phyloP scores from a whole-genome alignment of 2,329 filamentous ascomycete species.

The Cercospora nicotianae region DNA sequence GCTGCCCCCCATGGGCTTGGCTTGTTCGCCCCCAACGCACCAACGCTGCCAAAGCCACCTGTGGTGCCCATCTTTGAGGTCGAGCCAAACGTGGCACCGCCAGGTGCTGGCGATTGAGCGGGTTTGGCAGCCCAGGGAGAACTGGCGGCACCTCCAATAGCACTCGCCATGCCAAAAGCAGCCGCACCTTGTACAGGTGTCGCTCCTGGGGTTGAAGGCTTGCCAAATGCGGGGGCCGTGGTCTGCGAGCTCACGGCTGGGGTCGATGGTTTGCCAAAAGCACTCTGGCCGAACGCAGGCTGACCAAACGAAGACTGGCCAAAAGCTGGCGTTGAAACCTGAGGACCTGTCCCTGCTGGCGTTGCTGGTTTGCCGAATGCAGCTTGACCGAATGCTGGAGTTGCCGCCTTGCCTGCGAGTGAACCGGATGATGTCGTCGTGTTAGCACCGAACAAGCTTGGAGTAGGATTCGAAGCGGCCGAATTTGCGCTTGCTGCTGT shows the following conservation, averaged over 20 bases:
- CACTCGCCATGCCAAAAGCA: constrained; percentile 12
- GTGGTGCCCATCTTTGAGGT: constrained; percentile 10
- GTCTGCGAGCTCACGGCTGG: constrained; percentile 4
- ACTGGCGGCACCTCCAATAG: background rate
- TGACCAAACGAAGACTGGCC: constrained; percentile 13
- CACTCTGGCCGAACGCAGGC: constrained; percentile 22
- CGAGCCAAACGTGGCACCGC: constrained; percentile 12
- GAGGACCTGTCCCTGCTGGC: background rate
- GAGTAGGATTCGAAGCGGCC: background rate
- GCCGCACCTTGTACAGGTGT: background rate
- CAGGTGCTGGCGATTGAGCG: background rate
- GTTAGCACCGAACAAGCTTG: background rate
- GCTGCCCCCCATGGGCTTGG: constrained; percentile 10
- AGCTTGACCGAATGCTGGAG: constrained; percentile 9
- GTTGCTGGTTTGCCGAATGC: constrained; percentile 4
- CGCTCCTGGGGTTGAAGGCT: constrained; percentile 6
- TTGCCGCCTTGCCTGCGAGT: background rate
- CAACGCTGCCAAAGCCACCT: constrained; percentile 17
- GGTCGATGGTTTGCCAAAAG: constrained; percentile 26
- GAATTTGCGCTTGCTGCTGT: background rate
- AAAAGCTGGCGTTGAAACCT: constrained; percentile 26
- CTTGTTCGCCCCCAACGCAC: constrained; percentile 10
- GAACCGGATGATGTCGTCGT: background rate
- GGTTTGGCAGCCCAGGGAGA: constrained; percentile 7
- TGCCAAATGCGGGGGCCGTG: constrained; percentile 16